Evolutionary conservation across 257 asterid species (phyloP).

Genomic region (Rubia yunnanensis): DNA sequence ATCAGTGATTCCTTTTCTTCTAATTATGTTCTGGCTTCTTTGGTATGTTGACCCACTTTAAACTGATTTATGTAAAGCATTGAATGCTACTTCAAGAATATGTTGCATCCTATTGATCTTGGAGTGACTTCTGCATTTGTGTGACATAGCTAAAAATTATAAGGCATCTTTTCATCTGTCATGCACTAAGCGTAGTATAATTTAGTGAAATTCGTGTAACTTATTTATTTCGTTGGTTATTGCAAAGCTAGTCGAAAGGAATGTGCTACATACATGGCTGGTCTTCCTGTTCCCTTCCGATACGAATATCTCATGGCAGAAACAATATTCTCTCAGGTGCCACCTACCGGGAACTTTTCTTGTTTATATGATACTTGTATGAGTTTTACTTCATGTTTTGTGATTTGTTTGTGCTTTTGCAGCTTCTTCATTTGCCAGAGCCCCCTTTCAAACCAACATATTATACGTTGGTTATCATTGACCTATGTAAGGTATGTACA

Average conservation of each 20-base stretch:
- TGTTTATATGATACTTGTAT: neutral
- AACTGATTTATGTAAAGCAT: neutral
- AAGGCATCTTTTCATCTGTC: neutral
- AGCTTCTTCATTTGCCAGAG: conserved; percentile 89
- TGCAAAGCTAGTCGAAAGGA: conserved; percentile 99
- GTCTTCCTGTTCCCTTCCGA: conserved; percentile 92
- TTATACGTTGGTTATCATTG: conserved; percentile 94
- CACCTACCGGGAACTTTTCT: neutral
- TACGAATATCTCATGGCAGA: conserved; percentile 99
- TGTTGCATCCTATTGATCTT: neutral
- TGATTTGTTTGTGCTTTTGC: conserved; percentile 22
- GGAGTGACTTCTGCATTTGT: neutral
- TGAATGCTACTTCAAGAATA: neutral
- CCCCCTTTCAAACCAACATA: conserved; percentile 92
- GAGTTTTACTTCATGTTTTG: neutral
- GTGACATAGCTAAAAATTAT: neutral
- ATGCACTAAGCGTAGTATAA: neutral
- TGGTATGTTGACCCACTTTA: neutral
- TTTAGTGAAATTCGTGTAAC: conserved; percentile 14
- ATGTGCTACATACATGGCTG: conserved; percentile 95
- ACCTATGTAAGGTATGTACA: conserved; percentile 79
- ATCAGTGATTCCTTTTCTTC: too few relatives aligned
- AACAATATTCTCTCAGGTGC: conserved; percentile 96
- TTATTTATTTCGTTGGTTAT: conserved; percentile 46
- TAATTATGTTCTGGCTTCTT: neutral